Conservation (phyloP, 768 basidiomycete species). For the Auriculariales sp. region DNA sequence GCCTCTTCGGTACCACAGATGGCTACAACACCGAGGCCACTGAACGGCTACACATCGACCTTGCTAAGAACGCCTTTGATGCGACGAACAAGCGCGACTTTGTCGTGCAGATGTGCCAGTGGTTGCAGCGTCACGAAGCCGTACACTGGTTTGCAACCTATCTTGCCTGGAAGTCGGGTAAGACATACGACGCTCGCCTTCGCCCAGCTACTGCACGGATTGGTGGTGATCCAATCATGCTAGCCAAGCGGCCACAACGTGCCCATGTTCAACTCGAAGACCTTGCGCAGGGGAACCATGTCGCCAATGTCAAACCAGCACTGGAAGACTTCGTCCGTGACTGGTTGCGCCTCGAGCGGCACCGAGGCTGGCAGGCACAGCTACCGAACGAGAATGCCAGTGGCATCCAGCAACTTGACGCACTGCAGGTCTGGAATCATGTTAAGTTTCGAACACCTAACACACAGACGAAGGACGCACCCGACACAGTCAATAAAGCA, state of each 20-base stretch:
- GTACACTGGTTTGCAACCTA: too few relatives aligned
- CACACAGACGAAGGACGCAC: not conserved
- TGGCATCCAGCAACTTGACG: not conserved
- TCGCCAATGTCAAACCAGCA: not conserved
- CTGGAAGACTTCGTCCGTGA: not conserved
- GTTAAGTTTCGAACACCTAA: not conserved
- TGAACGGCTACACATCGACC: constrained; percentile 21
- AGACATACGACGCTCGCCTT: not conserved
- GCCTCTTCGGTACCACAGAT: constrained; percentile 20
- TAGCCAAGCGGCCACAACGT: not conserved
- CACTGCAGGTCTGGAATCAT: not conserved
- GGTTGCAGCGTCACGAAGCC: too few relatives aligned
- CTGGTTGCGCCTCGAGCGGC: not conserved
- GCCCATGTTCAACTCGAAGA: not conserved
- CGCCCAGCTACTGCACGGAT: not conserved
- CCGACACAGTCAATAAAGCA: not conserved
- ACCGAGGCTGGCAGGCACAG: not conserved
- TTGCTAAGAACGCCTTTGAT: constrained; percentile 14
- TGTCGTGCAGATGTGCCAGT: too few relatives aligned
- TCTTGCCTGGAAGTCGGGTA: not conserved
- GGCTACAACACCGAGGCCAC: constrained; percentile 25
- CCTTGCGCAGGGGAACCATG: not conserved
- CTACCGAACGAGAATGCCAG: not conserved
- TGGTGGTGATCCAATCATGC: not conserved
- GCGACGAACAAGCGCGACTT: too few relatives aligned